Percentiles rank a stretch among this genome's conserved stretches.
Evolutionary conservation across 2,329 filamentous ascomycete species (phyloP).

Genomic region (Davidsoniella eucalypti): DNA sequence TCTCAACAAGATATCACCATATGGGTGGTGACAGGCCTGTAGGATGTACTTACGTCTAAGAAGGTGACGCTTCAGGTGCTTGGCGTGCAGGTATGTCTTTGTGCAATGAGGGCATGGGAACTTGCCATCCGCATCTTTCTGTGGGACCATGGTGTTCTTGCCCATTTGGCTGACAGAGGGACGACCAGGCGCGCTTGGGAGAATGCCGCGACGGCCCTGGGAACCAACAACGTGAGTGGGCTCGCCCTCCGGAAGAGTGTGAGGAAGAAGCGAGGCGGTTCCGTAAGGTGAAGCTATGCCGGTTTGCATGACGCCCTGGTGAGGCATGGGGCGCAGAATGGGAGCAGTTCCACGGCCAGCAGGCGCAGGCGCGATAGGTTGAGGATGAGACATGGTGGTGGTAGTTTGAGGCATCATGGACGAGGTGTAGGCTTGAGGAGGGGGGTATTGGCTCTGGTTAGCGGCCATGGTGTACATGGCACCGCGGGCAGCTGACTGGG

Average conservation of each 20-base stretch:
- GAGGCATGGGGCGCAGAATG: conserved; percentile 53
- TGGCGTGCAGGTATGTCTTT: conserved; percentile 93
- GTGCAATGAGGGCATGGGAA: conserved; percentile 97
- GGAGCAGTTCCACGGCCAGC: conserved; percentile 38
- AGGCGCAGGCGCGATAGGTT: conserved; percentile 61
- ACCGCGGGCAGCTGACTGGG: conserved; percentile 30
- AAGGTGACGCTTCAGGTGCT: conserved; percentile 93
- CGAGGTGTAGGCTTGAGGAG: conserved; percentile 37
- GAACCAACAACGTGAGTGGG: conserved; percentile 89
- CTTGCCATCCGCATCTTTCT: conserved; percentile 94
- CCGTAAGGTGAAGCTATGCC: conserved; percentile 39
- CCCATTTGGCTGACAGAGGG: conserved; percentile 50
- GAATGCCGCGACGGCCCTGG: conserved; percentile 77
- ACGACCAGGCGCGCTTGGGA: conserved; percentile 78
- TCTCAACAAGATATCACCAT: conserved; percentile 8
- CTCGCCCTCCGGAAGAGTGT: conserved; percentile 39
- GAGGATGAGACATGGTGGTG: conserved; percentile 51
- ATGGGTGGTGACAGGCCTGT: background rate
- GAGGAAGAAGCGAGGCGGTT: conserved; percentile 30
- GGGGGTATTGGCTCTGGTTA: conserved; percentile 35
- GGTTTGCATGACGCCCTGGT: conserved; percentile 43
- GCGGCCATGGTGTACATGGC: conserved; percentile 33
- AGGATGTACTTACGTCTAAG: conserved; percentile 63
- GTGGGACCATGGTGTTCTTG: conserved; percentile 72
- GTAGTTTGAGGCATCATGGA: conserved; percentile 53